Percentiles rank a stretch among this genome's conserved stretches.
phyloP scores from a whole-genome alignment of 257 asterid species.

The Agastache rugosa region DNA sequence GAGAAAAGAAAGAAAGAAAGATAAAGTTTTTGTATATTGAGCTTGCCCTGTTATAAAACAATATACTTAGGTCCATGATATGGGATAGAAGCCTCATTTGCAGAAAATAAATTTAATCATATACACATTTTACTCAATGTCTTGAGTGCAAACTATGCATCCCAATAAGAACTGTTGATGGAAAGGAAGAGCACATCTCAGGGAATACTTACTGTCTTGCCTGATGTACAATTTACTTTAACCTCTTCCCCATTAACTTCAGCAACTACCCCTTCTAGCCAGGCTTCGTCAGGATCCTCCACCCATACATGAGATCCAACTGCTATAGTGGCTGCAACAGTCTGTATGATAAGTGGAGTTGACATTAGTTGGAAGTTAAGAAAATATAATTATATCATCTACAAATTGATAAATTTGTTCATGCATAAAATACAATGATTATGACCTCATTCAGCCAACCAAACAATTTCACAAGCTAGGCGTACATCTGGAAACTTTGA shows the following conservation, averaged over 20 bases:
- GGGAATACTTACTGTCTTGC: conserved; percentile 63
- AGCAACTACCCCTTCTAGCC: conserved; percentile 83
- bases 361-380: conserved; percentile 14
- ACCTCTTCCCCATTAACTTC: conserved; percentile 72
- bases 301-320: conserved; percentile 97
- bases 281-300: conserved; percentile 86
- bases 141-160: not conserved
- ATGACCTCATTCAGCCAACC: conserved; percentile 2
- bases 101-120: not conserved
- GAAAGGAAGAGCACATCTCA: not conserved
- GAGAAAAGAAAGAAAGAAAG: not conserved
- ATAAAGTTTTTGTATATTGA: not conserved
- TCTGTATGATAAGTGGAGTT: conserved; percentile 52
- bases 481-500: not conserved
- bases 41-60: conserved; percentile 6
- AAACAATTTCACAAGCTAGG: conserved; percentile 22
- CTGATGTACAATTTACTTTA: conserved; percentile 69
- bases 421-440: conserved; percentile 10
- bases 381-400: not conserved
- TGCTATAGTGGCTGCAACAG: conserved; percentile 59
- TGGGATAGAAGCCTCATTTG: conserved; percentile 12
- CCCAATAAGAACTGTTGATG: not conserved
- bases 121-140: conserved; percentile 10
- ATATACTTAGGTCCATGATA: not conserved
- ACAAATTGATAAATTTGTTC: not conserved